Conservation (phyloP, 1,139 yeast species). For the Sugiyamaella novakii region DNA sequence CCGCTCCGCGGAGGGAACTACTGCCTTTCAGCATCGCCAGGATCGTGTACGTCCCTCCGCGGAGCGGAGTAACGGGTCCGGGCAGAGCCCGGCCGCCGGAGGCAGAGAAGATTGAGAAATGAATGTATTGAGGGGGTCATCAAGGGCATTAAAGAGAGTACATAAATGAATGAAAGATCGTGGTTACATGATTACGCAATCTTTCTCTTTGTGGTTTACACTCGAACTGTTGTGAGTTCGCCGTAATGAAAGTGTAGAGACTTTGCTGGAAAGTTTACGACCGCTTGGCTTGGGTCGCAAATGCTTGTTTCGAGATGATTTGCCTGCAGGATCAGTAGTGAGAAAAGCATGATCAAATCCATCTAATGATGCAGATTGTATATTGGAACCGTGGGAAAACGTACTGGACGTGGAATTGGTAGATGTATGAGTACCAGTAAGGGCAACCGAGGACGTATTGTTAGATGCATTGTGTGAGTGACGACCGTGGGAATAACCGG, state of each 20-base stretch:
- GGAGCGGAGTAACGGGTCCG: slow-evolving; percentile 13
- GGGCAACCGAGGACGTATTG: slow-evolving; percentile 6
- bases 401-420: slow-evolving; percentile 16
- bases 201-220: slow-evolving; percentile 24
- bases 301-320: slow-evolving; percentile 4
- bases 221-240: slow-evolving; percentile 15
- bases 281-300: slow-evolving; percentile 21
- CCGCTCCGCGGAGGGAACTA: too few relatives aligned
- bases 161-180: slow-evolving; percentile 7
- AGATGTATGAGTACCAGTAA: slow-evolving; percentile 13
- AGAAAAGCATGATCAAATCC: slow-evolving; percentile 19
- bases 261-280: slow-evolving; percentile 19
- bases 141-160: slow-evolving; percentile 16
- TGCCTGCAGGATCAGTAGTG: slow-evolving; percentile 9
- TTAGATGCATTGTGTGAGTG: slow-evolving; percentile 11
- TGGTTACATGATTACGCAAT: slow-evolving; percentile 31
- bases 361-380: slow-evolving; percentile 7
- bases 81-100: slow-evolving; percentile 17
- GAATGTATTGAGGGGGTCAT: too few relatives aligned
- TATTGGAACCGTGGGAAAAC: neutral
- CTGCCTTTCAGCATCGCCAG: too few relatives aligned
- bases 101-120: slow-evolving; percentile 1
- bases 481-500: slow-evolving; percentile 1
- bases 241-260: slow-evolving; percentile 21
- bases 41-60: too few relatives aligned